Evolutionary conservation across 805 yeast species (phyloP), one percentile per base, ranked within the genome.

Genomic region (Suhomyces pyralidae): DNA sequence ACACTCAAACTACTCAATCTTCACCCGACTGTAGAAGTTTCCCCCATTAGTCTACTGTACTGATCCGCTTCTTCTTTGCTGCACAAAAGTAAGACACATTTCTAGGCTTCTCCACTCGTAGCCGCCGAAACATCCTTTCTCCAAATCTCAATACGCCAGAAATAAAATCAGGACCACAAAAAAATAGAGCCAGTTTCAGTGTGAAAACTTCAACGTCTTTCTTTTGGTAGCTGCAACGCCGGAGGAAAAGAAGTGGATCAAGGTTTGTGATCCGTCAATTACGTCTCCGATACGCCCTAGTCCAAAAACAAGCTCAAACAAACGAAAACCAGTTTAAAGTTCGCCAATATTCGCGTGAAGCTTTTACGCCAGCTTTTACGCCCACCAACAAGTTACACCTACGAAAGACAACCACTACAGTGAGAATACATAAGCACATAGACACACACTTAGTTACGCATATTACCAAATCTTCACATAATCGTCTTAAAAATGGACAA

Each of bases 401-500:
- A 28, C 32, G 1, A 28, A 5, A 12, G 32, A 5, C 7, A 28
- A 10, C 32, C 14, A 28, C 32, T 28, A 12, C 5, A 28, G 32
- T 28, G n/a, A 28, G 12, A 36, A 36, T 10, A n/a, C 40, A 17
- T 4, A 15, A 36, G 40, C 9, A 7, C 20, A 36, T n/a, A n/a
- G 15, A 1, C 19, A 17, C 9, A 12, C 14, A 15, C 40, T 2
- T 15, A 9, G 1, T 3, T 10, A 26, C 28, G 3, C 28, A 9
- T 8, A 26, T 8, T 12, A 36, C 12, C 40, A 36, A 19, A 15
- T 15, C 2, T 14, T 12, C 7, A 7, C 25, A 15, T 9, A 26
- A 9, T 26, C 28, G 12, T 9, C 25, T 22, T n/a, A 34, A 40
- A 30, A 42, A 72, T 72, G 77, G 77, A 72, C 46, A 70, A 70